Conservation (phyloP, 306 rosid genomes). For the Castanea mollissima region DNA sequence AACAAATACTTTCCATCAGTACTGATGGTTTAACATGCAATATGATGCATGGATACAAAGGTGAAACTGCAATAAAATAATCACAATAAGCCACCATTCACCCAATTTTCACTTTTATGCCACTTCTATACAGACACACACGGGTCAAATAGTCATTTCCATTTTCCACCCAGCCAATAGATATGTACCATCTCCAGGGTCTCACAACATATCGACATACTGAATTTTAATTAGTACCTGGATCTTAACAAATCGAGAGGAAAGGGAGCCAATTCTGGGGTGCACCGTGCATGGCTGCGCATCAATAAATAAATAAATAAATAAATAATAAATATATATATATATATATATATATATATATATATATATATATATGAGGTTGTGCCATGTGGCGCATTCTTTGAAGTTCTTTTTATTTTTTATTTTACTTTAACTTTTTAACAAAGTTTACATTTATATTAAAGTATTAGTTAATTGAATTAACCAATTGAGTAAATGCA, state of each 20-base stretch:
- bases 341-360: too few relatives aligned
- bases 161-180: neutral
- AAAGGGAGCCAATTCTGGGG: slow-evolving; percentile 70
- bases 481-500: too few relatives aligned
- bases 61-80: neutral
- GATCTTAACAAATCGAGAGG: slow-evolving; percentile 81
- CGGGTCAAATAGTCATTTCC: slow-evolving; percentile 3
- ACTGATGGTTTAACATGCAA: neutral
- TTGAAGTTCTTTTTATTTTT: too few relatives aligned
- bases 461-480: too few relatives aligned
- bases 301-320: too few relatives aligned
- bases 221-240: slow-evolving; percentile 49
- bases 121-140: neutral
- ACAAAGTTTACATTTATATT: too few relatives aligned
- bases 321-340: too few relatives aligned
- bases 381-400: too few relatives aligned
- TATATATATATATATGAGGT: too few relatives aligned
- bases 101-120: slow-evolving; percentile 15
- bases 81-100: slow-evolving; percentile 11
- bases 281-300: slow-evolving; percentile 63
- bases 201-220: slow-evolving; percentile 5
- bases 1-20: slow-evolving; percentile 3
- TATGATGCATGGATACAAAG: slow-evolving; percentile 5
- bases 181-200: neutral
- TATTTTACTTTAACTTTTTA: too few relatives aligned